Conservation (phyloP, 306 rosid genomes). For the Senna siamea region DNA sequence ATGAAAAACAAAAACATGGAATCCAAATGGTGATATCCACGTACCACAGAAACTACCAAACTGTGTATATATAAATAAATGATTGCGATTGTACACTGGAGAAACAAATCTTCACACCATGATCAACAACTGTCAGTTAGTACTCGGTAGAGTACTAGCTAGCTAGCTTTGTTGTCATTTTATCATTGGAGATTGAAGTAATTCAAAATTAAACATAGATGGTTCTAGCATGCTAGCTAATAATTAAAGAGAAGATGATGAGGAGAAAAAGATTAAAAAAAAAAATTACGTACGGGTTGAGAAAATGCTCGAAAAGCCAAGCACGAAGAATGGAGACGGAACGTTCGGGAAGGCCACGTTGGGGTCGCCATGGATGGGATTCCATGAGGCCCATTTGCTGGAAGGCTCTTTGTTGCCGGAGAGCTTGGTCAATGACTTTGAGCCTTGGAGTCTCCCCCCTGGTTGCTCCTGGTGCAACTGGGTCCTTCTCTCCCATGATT, state of each 20-base stretch:
- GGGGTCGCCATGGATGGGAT: constrained; percentile 96
- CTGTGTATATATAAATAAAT: too few relatives aligned
- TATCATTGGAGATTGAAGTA: too few relatives aligned
- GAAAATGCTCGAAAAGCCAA: constrained; percentile 98
- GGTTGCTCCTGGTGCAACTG: constrained; percentile 67
- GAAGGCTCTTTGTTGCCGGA: constrained; percentile 79
- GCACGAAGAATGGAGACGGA: constrained; percentile 90
- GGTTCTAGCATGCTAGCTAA: too few relatives aligned
- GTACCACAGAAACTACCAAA: constrained; percentile 53
- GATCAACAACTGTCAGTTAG: too few relatives aligned
- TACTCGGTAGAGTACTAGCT: too few relatives aligned
- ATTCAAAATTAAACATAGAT: too few relatives aligned
- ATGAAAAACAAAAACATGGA: constrained; percentile 42
- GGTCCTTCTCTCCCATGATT: constrained; percentile 84
- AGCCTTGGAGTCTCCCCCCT: constrained; percentile 90
- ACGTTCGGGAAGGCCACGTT: constrained; percentile 95
- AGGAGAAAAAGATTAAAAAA: too few relatives aligned
- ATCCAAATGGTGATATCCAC: constrained; percentile 63
- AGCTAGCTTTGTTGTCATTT: too few relatives aligned
- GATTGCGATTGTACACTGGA: too few relatives aligned
- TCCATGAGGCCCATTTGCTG: constrained; percentile 93
- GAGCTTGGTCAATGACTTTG: constrained; percentile 65
- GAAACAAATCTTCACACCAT: too few relatives aligned
- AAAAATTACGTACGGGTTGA: constrained; percentile 72
- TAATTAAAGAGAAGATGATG: too few relatives aligned